Base-by-base conservation (phyloP, 2,329 filamentous ascomycete species). In the Fusarium avenaceum region DNA sequence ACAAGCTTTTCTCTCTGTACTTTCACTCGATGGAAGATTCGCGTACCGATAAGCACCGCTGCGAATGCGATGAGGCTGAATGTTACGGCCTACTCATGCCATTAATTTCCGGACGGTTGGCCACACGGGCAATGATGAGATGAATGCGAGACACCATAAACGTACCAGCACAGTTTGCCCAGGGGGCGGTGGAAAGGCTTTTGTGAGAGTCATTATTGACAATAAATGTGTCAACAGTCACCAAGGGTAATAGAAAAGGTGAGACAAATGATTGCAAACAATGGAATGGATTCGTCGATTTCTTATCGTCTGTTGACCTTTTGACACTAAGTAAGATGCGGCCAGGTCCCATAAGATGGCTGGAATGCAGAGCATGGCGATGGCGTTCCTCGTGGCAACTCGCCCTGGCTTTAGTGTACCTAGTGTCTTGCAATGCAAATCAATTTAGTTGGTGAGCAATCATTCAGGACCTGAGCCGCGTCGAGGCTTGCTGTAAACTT, bases 131-230 rank as follows among this genome's bases (percentile, higher is more conserved):
- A 17, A 24, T 8, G 32, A 11, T 19, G 19, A 35, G 14, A 28
- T 17, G 6, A n/a, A 44, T 38, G 48, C 20, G 17, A 33, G 32
- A 49, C 39, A 42, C 14, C 11, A 15, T 9, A 1, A 24, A 58
- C 63, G 15, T 67, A 67, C 63, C 11, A 67, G 14, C 28, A 67
- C 63, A 7, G 51, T 50, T 33, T 48, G 46, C 17, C 63, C 63
- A 3, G 42, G 35, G 7, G 63, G 63, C 32, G 57, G 49, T 22
- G 63, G 57, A 3, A 67, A 59, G 7, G 57, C 28, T 28, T 67
- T 67, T 33, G 63, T 67, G 20, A 66, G 35, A 30, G 49, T 49
- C 55, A 62, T 62, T 32, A 44, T 35, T 33, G 11, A 66, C 47
- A 66, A 66, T 33, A 49, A 62, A 22, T 30, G 61, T 51, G 35